Conservation (phyloP, 1,284 basidiomycete genomes). For the Leccinum subspadiceum region DNA sequence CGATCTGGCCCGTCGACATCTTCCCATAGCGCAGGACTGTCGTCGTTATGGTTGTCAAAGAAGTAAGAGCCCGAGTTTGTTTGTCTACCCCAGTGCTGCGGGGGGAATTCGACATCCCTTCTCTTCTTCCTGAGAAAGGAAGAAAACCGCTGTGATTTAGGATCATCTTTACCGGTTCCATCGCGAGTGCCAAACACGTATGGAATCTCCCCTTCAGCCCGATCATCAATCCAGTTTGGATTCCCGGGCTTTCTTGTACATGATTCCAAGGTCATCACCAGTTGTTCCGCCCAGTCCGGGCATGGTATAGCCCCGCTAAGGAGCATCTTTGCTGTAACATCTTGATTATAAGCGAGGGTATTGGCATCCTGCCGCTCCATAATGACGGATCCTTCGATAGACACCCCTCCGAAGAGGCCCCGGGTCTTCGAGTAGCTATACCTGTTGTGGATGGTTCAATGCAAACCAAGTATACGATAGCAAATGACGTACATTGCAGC, state of each 20-base stretch:
- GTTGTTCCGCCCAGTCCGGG: conserved; percentile 73
- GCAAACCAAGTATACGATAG: conserved; percentile 2
- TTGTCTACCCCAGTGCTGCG: conserved; percentile 56
- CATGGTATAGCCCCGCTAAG: conserved; percentile 74
- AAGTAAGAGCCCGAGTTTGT: conserved; percentile 57
- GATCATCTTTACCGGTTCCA: conserved; percentile 31
- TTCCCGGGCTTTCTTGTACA: conserved; percentile 71
- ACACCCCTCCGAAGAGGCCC: conserved; percentile 85
- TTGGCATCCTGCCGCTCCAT: conserved; percentile 94
- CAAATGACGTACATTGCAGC: conserved; percentile 76
- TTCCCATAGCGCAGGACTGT: conserved; percentile 10
- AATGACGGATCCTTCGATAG: conserved; percentile 92
- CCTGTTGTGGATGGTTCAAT: conserved; percentile 38
- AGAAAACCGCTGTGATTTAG: conserved; percentile 38
- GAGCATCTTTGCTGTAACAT: conserved; percentile 75
- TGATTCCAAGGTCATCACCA: conserved; percentile 73
- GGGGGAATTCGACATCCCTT: conserved; percentile 54
- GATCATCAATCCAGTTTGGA: conserved; percentile 66
- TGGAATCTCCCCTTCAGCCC: conserved; percentile 34
- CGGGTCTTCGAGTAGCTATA: conserved; percentile 95
- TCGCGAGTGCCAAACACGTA: conserved; percentile 59
- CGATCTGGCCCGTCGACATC: conserved; percentile 9
- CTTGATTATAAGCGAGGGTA: conserved; percentile 71
- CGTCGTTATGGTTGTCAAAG: conserved; percentile 34
- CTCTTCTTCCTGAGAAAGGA: conserved; percentile 52